Evolutionary conservation across 306 rosid genomes (phyloP).

Genomic region (Quercus glauca): DNA sequence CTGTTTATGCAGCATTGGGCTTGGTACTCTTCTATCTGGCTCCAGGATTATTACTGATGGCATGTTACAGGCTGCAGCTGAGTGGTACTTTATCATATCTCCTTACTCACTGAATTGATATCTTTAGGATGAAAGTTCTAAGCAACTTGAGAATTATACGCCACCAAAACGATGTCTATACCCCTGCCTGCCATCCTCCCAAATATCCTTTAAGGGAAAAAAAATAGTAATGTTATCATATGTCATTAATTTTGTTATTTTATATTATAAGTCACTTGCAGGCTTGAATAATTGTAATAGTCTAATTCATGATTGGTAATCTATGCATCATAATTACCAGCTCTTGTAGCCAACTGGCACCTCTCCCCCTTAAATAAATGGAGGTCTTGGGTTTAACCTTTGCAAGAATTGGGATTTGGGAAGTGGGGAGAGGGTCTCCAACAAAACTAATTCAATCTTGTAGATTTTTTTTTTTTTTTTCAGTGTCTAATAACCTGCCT

Average conservation of each 20-base stretch:
- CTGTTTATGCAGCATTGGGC: conserved; percentile 80
- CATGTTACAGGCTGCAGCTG: conserved; percentile 98
- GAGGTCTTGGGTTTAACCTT: background rate
- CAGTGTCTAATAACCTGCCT: conserved; percentile 1
- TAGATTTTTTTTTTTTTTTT: background rate
- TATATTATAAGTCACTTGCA: background rate
- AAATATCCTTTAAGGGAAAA: background rate
- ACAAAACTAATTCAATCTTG: background rate
- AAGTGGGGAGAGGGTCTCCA: background rate
- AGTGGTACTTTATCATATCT: conserved; percentile 61
- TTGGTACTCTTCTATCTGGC: conserved; percentile 92
- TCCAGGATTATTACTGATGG: conserved; percentile 82
- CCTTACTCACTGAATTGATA: background rate
- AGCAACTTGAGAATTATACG: background rate
- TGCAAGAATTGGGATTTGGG: background rate
- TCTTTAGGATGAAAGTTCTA: conserved; percentile 8
- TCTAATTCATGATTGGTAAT: background rate
- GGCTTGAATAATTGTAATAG: background rate
- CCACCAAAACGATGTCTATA: background rate
- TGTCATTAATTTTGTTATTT: background rate
- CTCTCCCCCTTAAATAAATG: background rate
- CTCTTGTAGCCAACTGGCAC: background rate
- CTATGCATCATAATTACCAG: background rate
- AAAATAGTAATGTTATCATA: background rate
- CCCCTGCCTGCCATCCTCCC: background rate